Evolutionary conservation across 495 filamentous ascomycete species (phyloP).

Genomic region (Jackrogersella multiformis): DNA sequence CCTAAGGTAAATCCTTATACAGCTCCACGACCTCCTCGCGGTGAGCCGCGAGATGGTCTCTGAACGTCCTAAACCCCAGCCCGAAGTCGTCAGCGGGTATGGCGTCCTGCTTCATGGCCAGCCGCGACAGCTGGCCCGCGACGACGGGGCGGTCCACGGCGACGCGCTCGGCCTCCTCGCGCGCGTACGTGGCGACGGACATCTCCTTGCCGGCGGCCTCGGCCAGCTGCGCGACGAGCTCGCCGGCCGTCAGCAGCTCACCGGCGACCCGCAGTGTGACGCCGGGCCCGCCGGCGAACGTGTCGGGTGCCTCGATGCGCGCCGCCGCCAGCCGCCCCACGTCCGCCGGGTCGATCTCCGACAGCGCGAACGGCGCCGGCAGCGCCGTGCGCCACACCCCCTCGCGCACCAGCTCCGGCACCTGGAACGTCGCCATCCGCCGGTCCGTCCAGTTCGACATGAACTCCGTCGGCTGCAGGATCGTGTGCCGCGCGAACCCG

Average conservation of each 20-base stretch:
- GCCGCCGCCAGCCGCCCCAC: slow-evolving; percentile 69
- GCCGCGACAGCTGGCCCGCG: slow-evolving; percentile 12
- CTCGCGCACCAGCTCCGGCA: neutral
- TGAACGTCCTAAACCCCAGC: slow-evolving; percentile 17
- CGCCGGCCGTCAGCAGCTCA: neutral
- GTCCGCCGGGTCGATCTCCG: slow-evolving; percentile 64
- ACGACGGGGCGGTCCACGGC: slow-evolving; percentile 4
- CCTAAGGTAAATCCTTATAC: slow-evolving; percentile 21
- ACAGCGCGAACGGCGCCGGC: slow-evolving; percentile 57
- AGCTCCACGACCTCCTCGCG: slow-evolving; percentile 16
- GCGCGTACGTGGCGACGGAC: slow-evolving; percentile 8
- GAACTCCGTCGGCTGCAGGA: slow-evolving; percentile 70
- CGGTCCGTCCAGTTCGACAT: slow-evolving; percentile 61
- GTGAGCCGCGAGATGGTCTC: slow-evolving; percentile 6
- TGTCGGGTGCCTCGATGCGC: slow-evolving; percentile 56
- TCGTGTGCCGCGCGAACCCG: slow-evolving; percentile 58
- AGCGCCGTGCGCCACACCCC: slow-evolving; percentile 54
- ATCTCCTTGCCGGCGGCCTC: slow-evolving; percentile 22
- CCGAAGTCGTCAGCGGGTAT: slow-evolving; percentile 32
- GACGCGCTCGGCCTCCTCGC: slow-evolving; percentile 8
- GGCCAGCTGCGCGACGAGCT: slow-evolving; percentile 1
- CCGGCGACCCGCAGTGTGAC: neutral
- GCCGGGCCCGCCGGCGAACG: slow-evolving; percentile 37
- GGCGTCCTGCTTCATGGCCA: neutral
- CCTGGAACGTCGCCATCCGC: neutral